Conservation (phyloP, 2,329 filamentous ascomycete genomes). For the Scopulariopsis brevicaulis region DNA sequence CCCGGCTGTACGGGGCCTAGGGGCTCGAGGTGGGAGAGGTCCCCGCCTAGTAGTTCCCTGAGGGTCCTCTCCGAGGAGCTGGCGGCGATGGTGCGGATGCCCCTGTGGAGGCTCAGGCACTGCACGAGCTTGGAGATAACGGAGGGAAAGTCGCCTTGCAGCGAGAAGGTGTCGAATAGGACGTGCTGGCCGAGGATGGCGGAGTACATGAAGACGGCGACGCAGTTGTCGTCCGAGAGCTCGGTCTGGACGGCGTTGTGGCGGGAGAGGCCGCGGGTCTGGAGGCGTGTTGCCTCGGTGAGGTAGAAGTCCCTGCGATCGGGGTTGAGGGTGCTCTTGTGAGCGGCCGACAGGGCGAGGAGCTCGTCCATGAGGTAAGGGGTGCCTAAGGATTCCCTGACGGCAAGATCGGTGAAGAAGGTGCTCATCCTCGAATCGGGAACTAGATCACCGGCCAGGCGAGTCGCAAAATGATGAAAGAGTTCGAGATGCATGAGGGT, state of each 20-base stretch:
- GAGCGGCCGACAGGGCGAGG: constrained; percentile 31
- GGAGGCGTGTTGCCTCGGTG: constrained; percentile 28
- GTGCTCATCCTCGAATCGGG: constrained; percentile 12
- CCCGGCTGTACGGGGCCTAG: neutral
- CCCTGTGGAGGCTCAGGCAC: constrained; percentile 28
- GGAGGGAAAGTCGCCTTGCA: constrained; percentile 24
- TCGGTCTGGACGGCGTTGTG: constrained; percentile 19
- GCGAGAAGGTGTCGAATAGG: constrained; percentile 31
- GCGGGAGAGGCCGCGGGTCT: constrained; percentile 27
- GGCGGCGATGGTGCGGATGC: constrained; percentile 25
- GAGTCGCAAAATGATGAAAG: constrained; percentile 12
- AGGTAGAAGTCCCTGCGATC: constrained; percentile 15
- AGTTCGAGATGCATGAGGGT: constrained; percentile 26
- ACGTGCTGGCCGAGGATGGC: constrained; percentile 30
- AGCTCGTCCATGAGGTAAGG: constrained; percentile 35
- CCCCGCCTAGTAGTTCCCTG: neutral
- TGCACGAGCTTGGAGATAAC: constrained; percentile 28
- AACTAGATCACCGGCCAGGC: neutral
- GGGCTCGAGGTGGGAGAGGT: neutral
- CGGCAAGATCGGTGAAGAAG: constrained; percentile 13
- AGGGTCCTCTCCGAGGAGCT: constrained; percentile 17
- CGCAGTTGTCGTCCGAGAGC: constrained; percentile 14
- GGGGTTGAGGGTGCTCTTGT: constrained; percentile 20
- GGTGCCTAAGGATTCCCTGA: constrained; percentile 18
- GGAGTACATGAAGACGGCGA: constrained; percentile 32